phyloP scores from a whole-genome alignment of 768 basidiomycete genomes.

The Scleroderma citrinum region DNA sequence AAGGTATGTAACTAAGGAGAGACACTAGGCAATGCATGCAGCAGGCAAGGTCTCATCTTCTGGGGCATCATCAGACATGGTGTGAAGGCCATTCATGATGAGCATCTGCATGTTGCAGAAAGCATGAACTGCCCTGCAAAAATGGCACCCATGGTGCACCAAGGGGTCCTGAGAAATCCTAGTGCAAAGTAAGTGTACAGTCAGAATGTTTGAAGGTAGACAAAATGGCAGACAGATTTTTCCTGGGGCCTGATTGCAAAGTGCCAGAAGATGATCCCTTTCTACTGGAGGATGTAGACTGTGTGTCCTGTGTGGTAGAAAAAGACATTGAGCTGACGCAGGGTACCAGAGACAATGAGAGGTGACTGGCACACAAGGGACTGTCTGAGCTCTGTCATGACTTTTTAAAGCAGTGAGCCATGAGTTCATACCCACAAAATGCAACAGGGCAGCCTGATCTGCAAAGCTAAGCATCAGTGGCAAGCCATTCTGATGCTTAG shows the following conservation, averaged over 20 bases:
- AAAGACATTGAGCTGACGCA: no score
- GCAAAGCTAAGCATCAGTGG: no score
- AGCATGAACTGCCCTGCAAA: slow-evolving; percentile 13
- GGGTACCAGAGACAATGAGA: no score
- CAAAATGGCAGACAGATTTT: background rate
- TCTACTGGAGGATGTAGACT: no score
- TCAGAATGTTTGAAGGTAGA: background rate
- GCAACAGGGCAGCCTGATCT: no score
- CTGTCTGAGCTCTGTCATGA: no score
- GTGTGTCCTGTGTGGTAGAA: no score
- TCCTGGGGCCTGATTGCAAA: background rate
- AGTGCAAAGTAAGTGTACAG: background rate
- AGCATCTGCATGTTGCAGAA: slow-evolving; percentile 18
- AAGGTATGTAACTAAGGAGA: background rate
- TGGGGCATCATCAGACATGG: background rate
- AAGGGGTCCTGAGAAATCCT: slow-evolving; percentile 9
- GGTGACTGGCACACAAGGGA: no score
- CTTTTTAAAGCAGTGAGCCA: no score
- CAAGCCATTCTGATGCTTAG: no score
- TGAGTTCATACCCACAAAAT: no score
- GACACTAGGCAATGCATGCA: background rate
- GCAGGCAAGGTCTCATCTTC: background rate
- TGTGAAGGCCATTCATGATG: slow-evolving; percentile 6
- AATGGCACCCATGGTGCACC: slow-evolving; percentile 19
- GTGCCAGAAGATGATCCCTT: background rate